Conservation (phyloP, 129 eudicot genomes). For the Daucus carota region DH1_v3.0 NC_030383.2:55163001-55163500, state of each 20-base stretch:
- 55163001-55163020: background rate
- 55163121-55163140: slow-evolving; percentile 76
- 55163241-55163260: no score
- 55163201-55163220: slow-evolving; percentile 40
- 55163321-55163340: background rate
- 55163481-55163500: background rate
- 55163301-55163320: background rate
- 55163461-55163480: background rate
- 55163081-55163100: slow-evolving; percentile 98
- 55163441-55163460: background rate
- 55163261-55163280: no score
- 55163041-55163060: slow-evolving; percentile 4
- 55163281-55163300: background rate
- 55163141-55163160: slow-evolving; percentile 77
- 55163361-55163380: background rate
- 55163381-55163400: background rate
- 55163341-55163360: background rate
- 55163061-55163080: slow-evolving; percentile 99
- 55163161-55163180: slow-evolving; percentile 98
- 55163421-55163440: background rate
- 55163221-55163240: background rate
- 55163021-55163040: background rate
- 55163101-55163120: slow-evolving; percentile 85
- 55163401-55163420: background rate
- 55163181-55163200: slow-evolving; percentile 92